Percentiles rank a stretch among this genome's conserved stretches.
These are phyloP conservation scores for Colletotrichum sp. DNA, from an alignment of 2,329 filamentous ascomycete genomes.

Conservation along the genomic window DNA sequence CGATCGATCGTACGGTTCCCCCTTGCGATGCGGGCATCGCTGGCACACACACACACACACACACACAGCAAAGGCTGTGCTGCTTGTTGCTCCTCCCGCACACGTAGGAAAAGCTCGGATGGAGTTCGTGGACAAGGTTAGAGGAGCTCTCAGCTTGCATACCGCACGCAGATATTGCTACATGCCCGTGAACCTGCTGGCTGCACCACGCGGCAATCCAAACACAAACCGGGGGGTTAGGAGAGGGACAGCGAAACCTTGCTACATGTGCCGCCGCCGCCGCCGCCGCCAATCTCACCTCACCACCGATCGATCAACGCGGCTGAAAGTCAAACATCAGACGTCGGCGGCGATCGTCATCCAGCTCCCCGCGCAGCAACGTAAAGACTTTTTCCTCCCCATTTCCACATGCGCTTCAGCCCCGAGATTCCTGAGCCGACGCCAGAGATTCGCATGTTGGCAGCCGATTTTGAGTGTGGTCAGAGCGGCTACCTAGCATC, in stretches of 20 bases:
- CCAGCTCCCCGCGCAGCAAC: neutral
- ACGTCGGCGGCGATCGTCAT: neutral
- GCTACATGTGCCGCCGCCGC: neutral
- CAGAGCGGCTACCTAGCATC: neutral
- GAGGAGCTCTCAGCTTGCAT: neutral
- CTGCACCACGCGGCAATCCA: neutral
- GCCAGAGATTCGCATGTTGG: neutral
- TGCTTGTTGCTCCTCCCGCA: neutral
- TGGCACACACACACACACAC: neutral
- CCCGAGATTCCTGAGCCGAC: neutral
- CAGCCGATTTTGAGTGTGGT: slow-evolving; percentile 11
- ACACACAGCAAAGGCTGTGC: neutral
- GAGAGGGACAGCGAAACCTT: neutral
- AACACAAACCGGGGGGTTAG: neutral
- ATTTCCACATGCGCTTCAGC: neutral
- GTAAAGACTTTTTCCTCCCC: neutral
- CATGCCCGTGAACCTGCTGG: neutral
- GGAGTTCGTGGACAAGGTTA: neutral
- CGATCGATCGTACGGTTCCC: neutral
- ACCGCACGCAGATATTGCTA: neutral
- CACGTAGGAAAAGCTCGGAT: neutral
- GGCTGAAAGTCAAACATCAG: neutral
- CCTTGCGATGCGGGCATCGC: neutral
- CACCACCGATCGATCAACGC: neutral
- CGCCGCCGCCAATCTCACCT: neutral